Conservation (phyloP, 2,329 filamentous ascomycete genomes). For the Diaporthe citrichinensis region DNA sequence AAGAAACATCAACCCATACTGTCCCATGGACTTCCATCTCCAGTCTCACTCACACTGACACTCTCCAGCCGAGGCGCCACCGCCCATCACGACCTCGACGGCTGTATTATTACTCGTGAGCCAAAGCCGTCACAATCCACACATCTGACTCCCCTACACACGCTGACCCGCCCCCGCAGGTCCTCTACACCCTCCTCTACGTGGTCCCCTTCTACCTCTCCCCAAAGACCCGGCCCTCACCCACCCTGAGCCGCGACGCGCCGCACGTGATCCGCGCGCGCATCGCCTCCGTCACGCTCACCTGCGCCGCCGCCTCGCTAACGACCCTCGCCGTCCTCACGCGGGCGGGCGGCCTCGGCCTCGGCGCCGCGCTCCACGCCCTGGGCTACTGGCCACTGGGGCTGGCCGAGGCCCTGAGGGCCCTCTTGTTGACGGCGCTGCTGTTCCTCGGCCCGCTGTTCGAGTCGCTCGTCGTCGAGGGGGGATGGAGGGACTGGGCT, state of each 20-base stretch:
- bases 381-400: constrained; percentile 88
- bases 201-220: constrained; percentile 93
- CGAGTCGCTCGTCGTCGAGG: constrained; percentile 81
- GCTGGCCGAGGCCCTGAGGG: constrained; percentile 72
- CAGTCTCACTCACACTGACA: not conserved
- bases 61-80: constrained; percentile 40
- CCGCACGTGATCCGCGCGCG: constrained; percentile 91
- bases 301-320: constrained; percentile 77
- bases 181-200: constrained; percentile 89
- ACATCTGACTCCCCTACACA: not conserved
- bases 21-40: no score
- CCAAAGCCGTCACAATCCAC: constrained; percentile 20
- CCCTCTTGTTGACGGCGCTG: constrained; percentile 79
- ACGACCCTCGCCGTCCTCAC: constrained; percentile 77
- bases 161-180: constrained; percentile 57
- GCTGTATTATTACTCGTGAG: constrained; percentile 56
- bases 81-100: constrained; percentile 56
- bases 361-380: constrained; percentile 72
- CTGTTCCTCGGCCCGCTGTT: constrained; percentile 90
- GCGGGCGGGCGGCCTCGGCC: constrained; percentile 58
- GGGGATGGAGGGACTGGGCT: constrained; percentile 76
- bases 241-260: constrained; percentile 85
- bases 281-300: constrained; percentile 83
- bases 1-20: not conserved
- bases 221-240: constrained; percentile 82